Conservation (phyloP, 176 grass and related monocot species). For the Oryza glaberrima region DNA sequence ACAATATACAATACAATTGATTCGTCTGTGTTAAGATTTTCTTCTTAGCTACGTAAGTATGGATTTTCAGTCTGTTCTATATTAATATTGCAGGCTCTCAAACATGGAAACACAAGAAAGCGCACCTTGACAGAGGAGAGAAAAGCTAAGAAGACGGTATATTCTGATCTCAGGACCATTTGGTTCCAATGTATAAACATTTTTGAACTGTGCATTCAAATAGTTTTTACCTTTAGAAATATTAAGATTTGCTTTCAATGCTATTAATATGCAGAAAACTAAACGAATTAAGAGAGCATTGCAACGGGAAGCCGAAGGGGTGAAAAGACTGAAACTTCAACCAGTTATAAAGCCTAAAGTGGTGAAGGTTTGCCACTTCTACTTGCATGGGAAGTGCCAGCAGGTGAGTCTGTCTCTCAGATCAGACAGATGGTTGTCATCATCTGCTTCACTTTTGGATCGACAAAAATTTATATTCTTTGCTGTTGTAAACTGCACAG, state of each 20-base stretch:
- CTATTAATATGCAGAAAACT: constrained; percentile 67
- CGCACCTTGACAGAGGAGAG: constrained; percentile 56
- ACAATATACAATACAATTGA: not conserved
- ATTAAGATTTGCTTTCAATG: constrained; percentile 52
- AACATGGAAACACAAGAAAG: constrained; percentile 66
- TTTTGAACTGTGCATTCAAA: constrained; percentile 24
- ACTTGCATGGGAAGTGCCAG: constrained; percentile 77
- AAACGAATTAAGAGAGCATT: constrained; percentile 79
- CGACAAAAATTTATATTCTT: not conserved
- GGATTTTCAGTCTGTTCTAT: constrained; percentile 17
- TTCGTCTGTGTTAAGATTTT: constrained; percentile 24
- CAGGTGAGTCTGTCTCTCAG: constrained; percentile 57
- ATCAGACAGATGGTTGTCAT: constrained; percentile 15
- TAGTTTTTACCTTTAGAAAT: constrained; percentile 25
- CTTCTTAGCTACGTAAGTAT: constrained; percentile 25
- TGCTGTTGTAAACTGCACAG: not conserved
- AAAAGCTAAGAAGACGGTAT: constrained; percentile 81
- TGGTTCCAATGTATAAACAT: constrained; percentile 19
- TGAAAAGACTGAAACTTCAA: constrained; percentile 72
- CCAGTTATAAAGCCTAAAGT: constrained; percentile 73
- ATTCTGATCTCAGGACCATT: constrained; percentile 19
- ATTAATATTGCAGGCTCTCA: constrained; percentile 50
- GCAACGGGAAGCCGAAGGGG: constrained; percentile 73
- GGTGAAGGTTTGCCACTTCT: constrained; percentile 72
- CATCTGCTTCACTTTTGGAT: constrained; percentile 22